Percentiles rank a stretch among this genome's conserved stretches.
These are phyloP conservation scores for Phanerochaete carnosa DNA, from an alignment of 768 basidiomycete genomes.

Conservation along the genomic window DNA sequence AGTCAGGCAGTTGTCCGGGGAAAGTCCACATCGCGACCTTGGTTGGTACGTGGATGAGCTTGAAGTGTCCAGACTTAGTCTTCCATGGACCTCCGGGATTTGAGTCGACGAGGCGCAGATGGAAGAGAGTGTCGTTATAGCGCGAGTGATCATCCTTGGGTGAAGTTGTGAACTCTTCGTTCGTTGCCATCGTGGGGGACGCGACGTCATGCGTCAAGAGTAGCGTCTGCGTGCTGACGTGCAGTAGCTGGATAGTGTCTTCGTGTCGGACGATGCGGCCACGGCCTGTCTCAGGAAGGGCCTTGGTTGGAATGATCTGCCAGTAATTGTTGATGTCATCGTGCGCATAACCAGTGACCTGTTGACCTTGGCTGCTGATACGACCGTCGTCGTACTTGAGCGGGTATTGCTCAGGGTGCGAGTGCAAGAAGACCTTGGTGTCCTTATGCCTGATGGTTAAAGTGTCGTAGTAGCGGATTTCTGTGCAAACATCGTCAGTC, in stretches of 20 bases:
- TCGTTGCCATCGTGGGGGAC: conserved; percentile 94
- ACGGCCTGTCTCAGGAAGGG: conserved; percentile 89
- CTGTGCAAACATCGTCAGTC: conserved; percentile 37
- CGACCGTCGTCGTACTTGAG: conserved; percentile 94
- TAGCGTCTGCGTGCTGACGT: conserved; percentile 77
- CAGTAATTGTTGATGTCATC: conserved; percentile 94
- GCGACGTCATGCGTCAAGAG: conserved; percentile 97
- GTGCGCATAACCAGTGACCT: conserved; percentile 93
- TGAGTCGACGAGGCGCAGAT: conserved; percentile 67
- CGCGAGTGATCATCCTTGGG: conserved; percentile 71
- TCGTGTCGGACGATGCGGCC: conserved; percentile 89
- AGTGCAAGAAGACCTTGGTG: conserved; percentile 91
- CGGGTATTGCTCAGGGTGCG: conserved; percentile 88
- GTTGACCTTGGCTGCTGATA: conserved; percentile 93
- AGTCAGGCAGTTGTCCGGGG: conserved; percentile 79
- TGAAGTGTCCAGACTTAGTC: conserved; percentile 93
- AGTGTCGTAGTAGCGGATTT: conserved; percentile 90
- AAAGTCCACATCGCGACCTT: conserved; percentile 96
- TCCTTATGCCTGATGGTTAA: conserved; percentile 89
- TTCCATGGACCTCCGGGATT: conserved; percentile 82
- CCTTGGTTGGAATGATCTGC: conserved; percentile 93
- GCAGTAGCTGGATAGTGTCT: conserved; percentile 86
- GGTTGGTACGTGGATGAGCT: conserved; percentile 84
- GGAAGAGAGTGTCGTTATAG: conserved; percentile 89
- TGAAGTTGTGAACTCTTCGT: conserved; percentile 98